Base-by-base conservation (phyloP, 306 rosid genomes). In the Sicyos baderoa region DNA sequence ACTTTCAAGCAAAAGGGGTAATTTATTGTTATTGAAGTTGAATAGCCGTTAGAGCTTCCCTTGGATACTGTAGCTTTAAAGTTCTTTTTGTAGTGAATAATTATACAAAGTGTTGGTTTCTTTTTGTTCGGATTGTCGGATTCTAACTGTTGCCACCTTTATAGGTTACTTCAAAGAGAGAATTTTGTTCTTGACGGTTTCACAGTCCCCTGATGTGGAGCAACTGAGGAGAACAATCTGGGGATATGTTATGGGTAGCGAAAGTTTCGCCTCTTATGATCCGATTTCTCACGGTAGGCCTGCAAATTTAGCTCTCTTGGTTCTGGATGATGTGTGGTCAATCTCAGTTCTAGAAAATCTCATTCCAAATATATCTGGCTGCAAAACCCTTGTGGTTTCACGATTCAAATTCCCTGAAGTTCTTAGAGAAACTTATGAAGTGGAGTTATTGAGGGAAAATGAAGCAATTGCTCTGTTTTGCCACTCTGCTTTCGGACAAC, bases 261-360 rank as follows among this genome's bases (percentile, higher is more conserved):
- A 73, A 12, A 49, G 17, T n/a, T 72, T 84, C 5, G 75, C 66
- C 54, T 76, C 85, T 17, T 45, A 18, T 32, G 49, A 25, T 77
- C 77, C 49, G 22, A 75, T 87, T 76, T 90, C 91, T 0, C 79
- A 86, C 12, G 65, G 76, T 78, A 72, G 22, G 51, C 73, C 45
- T 6, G 80, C 78, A 60, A 56, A 79, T 22, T 77, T 57, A 61
- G 76, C 69, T n/a, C 79, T 89, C 67, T 78, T 92, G 74, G 95
- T 92, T 74, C 61, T 92, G 32, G 98, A 92, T 66, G 96, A 92
- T 66, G 93, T 89, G 37, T 92, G 98, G 98, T 75, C 91, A 10
- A 87, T 73, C 1, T 14, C 79, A 0, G 86, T 67, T 62, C 80
- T 92, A 22, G 89, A 86, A 22, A 76, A 75, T 5, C 86, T 92